Evolutionary conservation across 2,329 filamentous ascomycete species (phyloP), one percentile per base, ranked within the genome.

Genomic region (Lecanosticta acicola): DNA sequence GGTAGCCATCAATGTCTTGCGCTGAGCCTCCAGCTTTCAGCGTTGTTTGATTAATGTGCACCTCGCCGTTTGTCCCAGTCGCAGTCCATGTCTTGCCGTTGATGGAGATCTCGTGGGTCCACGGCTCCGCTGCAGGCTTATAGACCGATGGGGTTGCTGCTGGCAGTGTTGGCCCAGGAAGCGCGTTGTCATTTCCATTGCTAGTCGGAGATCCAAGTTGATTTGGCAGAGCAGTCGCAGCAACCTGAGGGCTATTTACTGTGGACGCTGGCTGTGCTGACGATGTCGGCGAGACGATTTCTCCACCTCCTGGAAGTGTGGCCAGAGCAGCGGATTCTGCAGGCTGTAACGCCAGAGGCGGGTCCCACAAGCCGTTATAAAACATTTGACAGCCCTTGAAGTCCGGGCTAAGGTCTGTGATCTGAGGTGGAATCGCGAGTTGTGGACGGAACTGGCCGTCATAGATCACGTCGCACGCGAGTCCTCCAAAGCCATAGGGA

Each of bases 351-450:
- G 55, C 55, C 8, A 58, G 39, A 13, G 58, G 58, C 4, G 58
- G 58, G 48, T 62, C 60, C 46, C 59, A 61, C 9, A 63, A 43
- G n/a, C 60, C 60, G 11, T 56, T 55, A 39, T 59, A 59, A 49
- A 51, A 59, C 50, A 62, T 51, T 43, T 59, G 55, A 37, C 60
- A 63, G 16, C 32, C 40, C 32, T 51, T 34, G 46, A 59, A 63
- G 5, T 50, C 54, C 4, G 56, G 52, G 40, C 55, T 51, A 3
- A 63, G 38, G 3, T 55, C 43, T 7, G 53, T 52, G 26, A 61
- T 59, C 18, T 53, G 49, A 1, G 59, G 59, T 9, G 60, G 60
- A 39, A 63, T 59, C 1, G 57, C 59, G 21, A 60, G 50, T 29
- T 60, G 57, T 10, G 58, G 58, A 4, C 50, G 51, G 29, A 50